Evolutionary conservation across 1,284 basidiomycete genomes (phyloP), one percentile per base, ranked within the genome.

Genomic region (Coriolopsis trogii): DNA sequence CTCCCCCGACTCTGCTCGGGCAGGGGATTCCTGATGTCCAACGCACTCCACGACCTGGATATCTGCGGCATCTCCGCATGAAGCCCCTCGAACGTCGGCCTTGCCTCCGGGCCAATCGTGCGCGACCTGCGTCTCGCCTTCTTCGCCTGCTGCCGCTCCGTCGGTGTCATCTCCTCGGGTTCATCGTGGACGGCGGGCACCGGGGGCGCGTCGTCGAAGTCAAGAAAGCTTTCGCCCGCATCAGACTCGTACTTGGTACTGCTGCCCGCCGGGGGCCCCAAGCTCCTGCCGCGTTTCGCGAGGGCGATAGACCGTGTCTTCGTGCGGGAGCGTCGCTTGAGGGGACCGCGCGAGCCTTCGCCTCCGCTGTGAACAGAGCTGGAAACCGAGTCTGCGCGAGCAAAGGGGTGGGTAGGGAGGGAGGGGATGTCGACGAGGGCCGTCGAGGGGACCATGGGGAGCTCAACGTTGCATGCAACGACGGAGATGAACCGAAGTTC

Each of bases 321-420:
- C 34, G 66, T 70, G 44, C 68, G 67, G 46, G 70, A 64, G 46
- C 68, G 61, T 41, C 70, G 69, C 45, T 61, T 55, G 34, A 72
- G 64, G 20, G 65, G 67, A 48, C 65, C 51, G 23, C 63, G 66
- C 5, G 53, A 55, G 49, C 40, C 24, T 44, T 31, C 30, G 31
- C 21, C 48, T n/a, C 36, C 33, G 51, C 56, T 54, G 58, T 70
- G 73, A 53, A 67, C 64, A n/a, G 70, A 75, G 58, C 74, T 76
- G 20, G 70, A 69, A 43, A 66, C 53, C 9, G 75, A 77, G 50
- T 74, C 75, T 37, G 76, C 72, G 61, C 77, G 76, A 37, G 68
- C 49, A 56, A 66, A 48, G 49, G 62, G 56, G 36, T 53, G 49
- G 36, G 31, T 42, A 41, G 42, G 44, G 49, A 57, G 59, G 49